These are phyloP conservation scores for Chytriomyces sp. DNA, from an alignment of 192 early-diverging fungal genomes.

Conservation along the genomic window DNA sequence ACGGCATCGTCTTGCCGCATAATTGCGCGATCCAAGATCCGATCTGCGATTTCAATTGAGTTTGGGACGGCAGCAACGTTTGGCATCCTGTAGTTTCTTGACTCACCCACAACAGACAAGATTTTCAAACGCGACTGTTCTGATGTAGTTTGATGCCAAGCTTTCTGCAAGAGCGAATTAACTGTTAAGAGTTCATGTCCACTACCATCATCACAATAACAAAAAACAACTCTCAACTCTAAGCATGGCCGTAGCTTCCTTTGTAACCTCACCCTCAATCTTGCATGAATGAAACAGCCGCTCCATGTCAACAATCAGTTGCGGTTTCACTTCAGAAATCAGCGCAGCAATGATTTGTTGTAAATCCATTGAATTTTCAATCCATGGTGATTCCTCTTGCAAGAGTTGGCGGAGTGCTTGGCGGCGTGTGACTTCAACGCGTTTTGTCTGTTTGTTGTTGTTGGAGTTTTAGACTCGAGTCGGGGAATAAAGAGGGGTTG, in stretches of 20 bases:
- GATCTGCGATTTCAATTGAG: slow-evolving; percentile 15
- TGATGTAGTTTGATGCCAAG: slow-evolving; percentile 35
- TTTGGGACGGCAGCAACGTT: too few relatives aligned
- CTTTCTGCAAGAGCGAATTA: slow-evolving; percentile 8
- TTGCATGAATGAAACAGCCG: slow-evolving; percentile 49
- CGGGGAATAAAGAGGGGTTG: background rate
- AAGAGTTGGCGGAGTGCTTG: slow-evolving; percentile 36
- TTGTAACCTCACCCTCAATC: slow-evolving; percentile 41
- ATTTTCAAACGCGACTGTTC: slow-evolving; percentile 38
- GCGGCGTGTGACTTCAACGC: slow-evolving; percentile 29
- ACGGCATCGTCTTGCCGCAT: slow-evolving; percentile 42
- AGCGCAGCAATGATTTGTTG: slow-evolving; percentile 22
- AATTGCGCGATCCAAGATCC: slow-evolving; percentile 37
- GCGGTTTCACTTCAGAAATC: slow-evolving; percentile 32
- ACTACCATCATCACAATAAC: too few relatives aligned
- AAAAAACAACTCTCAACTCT: slow-evolving; percentile 13
- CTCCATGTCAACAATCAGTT: slow-evolving; percentile 43
- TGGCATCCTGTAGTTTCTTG: too few relatives aligned
- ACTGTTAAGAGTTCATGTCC: too few relatives aligned
- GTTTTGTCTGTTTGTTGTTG: slow-evolving; percentile 28
- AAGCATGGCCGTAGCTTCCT: slow-evolving; percentile 36
- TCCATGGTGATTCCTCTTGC: slow-evolving; percentile 39
- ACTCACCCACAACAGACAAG: slow-evolving; percentile 25
- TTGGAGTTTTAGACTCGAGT: background rate
- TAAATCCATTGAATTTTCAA: slow-evolving; percentile 36